A percentile compares a stretch with the other conserved stretches of the same genome.
Evolutionary conservation across 139 green algal genomes (phyloP).

Genomic region (Pleodorina starrii): DNA sequence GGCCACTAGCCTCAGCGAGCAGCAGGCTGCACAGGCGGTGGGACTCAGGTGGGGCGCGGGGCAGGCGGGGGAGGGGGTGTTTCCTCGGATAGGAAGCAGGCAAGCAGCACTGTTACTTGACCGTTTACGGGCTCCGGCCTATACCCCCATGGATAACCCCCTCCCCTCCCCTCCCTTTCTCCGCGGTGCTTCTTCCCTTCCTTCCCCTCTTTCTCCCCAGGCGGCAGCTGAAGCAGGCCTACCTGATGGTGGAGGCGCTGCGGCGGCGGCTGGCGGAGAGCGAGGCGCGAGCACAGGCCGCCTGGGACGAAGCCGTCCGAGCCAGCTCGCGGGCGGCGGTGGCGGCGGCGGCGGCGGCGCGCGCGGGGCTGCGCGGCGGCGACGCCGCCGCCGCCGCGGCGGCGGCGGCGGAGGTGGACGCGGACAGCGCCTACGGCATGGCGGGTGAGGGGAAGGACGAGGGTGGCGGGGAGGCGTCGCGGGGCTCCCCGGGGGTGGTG

Average conservation of each 20-base stretch:
- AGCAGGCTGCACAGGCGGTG: constrained; percentile 49
- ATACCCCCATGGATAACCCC: too few relatives aligned
- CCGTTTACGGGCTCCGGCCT: too few relatives aligned
- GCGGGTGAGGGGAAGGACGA: constrained; percentile 35
- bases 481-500: neutral
- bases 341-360: constrained; percentile 30
- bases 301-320: constrained; percentile 42
- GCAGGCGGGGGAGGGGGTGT: too few relatives aligned
- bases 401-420: neutral
- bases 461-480: neutral
- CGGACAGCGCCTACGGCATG: constrained; percentile 43
- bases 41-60: constrained; percentile 45
- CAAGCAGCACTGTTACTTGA: too few relatives aligned
- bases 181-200: too few relatives aligned
- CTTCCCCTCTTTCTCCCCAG: neutral
- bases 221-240: constrained; percentile 39
- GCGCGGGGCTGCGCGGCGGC: neutral
- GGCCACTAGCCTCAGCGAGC: constrained; percentile 34
- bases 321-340: constrained; percentile 30
- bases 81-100: too few relatives aligned
- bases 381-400: neutral
- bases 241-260: constrained; percentile 22
- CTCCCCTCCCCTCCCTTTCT: too few relatives aligned
- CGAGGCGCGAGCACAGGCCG: constrained; percentile 15
- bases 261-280: constrained; percentile 33